Evolutionary conservation across 495 filamentous ascomycete species (phyloP).

Genomic region (Lepidopterella palustris): DNA sequence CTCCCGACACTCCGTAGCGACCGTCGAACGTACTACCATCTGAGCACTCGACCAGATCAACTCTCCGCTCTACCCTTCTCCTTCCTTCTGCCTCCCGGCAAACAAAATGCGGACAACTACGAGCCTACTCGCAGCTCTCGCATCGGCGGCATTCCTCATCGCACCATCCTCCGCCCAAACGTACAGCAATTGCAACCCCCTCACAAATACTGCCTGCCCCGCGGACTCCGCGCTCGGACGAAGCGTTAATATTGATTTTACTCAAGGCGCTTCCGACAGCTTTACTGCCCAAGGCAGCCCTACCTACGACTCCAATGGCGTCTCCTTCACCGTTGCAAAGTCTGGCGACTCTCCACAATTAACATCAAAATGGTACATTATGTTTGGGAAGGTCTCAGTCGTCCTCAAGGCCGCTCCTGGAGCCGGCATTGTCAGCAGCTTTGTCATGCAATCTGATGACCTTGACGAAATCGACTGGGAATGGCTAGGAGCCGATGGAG

Average conservation of each 20-base stretch:
- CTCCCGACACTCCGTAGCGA: neutral
- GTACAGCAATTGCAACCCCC: slow-evolving; percentile 67
- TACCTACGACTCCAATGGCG: slow-evolving; percentile 70
- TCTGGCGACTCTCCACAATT: slow-evolving; percentile 79
- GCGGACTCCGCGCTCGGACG: slow-evolving; percentile 76
- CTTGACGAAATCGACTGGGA: slow-evolving; percentile 95
- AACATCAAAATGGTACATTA: slow-evolving; percentile 66
- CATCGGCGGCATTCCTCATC: slow-evolving; percentile 25
- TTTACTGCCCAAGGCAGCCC: slow-evolving; percentile 63
- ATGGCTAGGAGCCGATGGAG: slow-evolving; percentile 61
- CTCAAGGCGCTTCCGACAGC: slow-evolving; percentile 56
- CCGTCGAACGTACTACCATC: neutral
- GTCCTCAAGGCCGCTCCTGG: slow-evolving; percentile 56
- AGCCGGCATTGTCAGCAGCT: slow-evolving; percentile 69
- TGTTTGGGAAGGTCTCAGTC: slow-evolving; percentile 60
- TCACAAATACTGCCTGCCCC: slow-evolving; percentile 57
- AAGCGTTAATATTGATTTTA: slow-evolving; percentile 74
- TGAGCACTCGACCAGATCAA: neutral
- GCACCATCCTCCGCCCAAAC: slow-evolving; percentile 56
- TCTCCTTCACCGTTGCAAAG: slow-evolving; percentile 74
- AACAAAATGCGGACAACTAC: slow-evolving; percentile 21
- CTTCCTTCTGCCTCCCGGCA: slow-evolving; percentile 10
- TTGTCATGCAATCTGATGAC: slow-evolving; percentile 82
- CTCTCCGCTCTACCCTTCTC: neutral
- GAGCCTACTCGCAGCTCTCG: slow-evolving; percentile 18